Evolutionary conservation across 768 basidiomycete genomes (phyloP).

Genomic region (Tylopilus sp.): DNA sequence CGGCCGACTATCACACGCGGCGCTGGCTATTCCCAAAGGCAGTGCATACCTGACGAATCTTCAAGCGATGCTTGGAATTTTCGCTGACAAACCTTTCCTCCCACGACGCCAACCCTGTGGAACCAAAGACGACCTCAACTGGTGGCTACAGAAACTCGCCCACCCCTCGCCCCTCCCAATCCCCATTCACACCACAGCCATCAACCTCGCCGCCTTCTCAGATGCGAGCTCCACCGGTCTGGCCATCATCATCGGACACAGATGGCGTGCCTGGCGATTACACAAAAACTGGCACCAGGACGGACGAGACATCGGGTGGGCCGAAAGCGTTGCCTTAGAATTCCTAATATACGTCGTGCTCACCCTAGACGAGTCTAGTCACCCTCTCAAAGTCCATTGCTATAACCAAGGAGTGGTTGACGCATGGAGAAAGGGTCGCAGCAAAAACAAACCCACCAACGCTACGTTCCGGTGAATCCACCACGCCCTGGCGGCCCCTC

Average conservation of each 20-base stretch:
- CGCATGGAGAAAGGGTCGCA: constrained; percentile 32
- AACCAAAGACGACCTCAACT: background rate
- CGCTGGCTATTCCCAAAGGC: background rate
- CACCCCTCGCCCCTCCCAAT: background rate
- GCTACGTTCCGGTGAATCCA: constrained; percentile 27
- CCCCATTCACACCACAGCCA: background rate
- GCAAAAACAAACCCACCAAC: constrained; percentile 30
- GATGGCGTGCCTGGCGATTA: background rate
- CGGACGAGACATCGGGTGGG: background rate
- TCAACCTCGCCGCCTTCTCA: background rate
- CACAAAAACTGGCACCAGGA: background rate
- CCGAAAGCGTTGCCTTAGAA: background rate
- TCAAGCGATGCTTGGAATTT: background rate
- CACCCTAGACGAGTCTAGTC: background rate
- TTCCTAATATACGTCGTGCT: background rate
- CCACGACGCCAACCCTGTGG: background rate
- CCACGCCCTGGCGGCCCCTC: too few relatives aligned
- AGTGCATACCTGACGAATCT: background rate
- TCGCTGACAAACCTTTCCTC: background rate
- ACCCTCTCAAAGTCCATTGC: background rate
- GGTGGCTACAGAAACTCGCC: background rate
- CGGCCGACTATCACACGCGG: background rate
- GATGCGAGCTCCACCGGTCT: background rate
- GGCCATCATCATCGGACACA: background rate
- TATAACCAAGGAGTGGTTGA: constrained; percentile 36